Base-by-base conservation (phyloP, 257 asterid genomes). In the Petunia secreta region DNA sequence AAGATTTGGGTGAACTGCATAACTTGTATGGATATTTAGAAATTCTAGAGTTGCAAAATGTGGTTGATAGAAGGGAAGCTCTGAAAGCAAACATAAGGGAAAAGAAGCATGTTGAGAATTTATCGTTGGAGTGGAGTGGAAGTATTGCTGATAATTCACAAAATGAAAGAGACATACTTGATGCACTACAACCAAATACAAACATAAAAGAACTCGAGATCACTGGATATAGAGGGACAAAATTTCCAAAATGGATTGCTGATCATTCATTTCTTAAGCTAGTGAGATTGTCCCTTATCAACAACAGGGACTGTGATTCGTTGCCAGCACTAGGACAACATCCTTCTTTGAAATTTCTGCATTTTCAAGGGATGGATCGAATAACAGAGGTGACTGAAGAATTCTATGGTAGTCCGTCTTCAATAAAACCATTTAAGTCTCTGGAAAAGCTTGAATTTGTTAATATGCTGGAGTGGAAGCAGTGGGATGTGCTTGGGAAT, bases 1-100 rank as follows among this genome's bases (percentile, higher is more conserved):
- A 67, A 53, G 73, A 67, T 53, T 37, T 58, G 36, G 79, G 68
- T 16, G 74, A 68, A 36, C 8, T 16, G 3, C 1, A 1, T 2
- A 52, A 46, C 14, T 62, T 78, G 67, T 52, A 25, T n/a, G 79
- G 59, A 8, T 54, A 10, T 16, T 74, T 77, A 1, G 2, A 25
- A 1, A 6, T 82, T 78, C 1, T n/a, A 8, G 41, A 75, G 37
- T 50, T 82, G 10, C 57, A 82, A 82, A 82, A 53, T 58, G 82
- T 77, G 14, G 16, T 4, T 1, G 7, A 11, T 37, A 52, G 44
- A 7, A 13, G 67, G 5, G 78, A 78, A 34, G 79, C 66, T 5
- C 0, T 2, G 0, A 66, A 25, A 39, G 82, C 48, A 1, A 68
- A 77, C 2, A 60, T 82, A 5, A 53, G 8, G 71, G 43, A 16